These are phyloP conservation scores for Pichia rugopelliculosa DNA, from an alignment of 805 yeast genomes.

Conservation along the genomic window DNA sequence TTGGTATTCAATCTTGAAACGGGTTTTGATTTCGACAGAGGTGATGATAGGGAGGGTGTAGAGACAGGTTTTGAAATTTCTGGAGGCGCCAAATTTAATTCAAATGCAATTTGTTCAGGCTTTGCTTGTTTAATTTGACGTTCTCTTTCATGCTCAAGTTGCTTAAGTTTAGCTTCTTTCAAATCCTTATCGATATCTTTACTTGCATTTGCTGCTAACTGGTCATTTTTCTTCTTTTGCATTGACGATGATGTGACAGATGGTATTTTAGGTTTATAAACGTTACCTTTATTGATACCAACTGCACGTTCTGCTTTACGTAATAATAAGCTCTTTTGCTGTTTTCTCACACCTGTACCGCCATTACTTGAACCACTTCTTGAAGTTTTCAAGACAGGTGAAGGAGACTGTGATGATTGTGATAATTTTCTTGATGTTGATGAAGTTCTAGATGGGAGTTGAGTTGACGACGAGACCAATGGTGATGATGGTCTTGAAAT, in stretches of 20 bases:
- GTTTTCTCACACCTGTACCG: slow-evolving; percentile 8
- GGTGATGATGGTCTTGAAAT: slow-evolving; percentile 3
- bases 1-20: too few species aligned
- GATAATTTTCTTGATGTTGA: neutral
- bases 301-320: slow-evolving; percentile 19
- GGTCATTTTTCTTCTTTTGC: neutral
- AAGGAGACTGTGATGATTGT: neutral
- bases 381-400: slow-evolving; percentile 1
- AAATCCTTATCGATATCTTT: neutral
- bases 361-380: slow-evolving; percentile 5
- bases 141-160: neutral
- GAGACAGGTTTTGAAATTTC: neutral
- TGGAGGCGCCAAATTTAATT: slow-evolving; percentile 1
- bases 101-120: slow-evolving; percentile 6
- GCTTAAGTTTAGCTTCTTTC: neutral
- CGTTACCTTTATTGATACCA: slow-evolving; percentile 6
- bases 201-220: neutral
- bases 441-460: neutral
- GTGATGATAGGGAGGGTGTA: too few species aligned
- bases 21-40: too few species aligned
- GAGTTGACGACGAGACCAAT: neutral
- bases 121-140: slow-evolving; percentile 17
- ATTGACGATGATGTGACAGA: neutral
- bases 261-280: neutral
- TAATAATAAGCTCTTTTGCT: slow-evolving; percentile 17